Evolutionary conservation across 2,329 filamentous ascomycete species (phyloP).

Genomic region (Colletotrichum magnum): DNA sequence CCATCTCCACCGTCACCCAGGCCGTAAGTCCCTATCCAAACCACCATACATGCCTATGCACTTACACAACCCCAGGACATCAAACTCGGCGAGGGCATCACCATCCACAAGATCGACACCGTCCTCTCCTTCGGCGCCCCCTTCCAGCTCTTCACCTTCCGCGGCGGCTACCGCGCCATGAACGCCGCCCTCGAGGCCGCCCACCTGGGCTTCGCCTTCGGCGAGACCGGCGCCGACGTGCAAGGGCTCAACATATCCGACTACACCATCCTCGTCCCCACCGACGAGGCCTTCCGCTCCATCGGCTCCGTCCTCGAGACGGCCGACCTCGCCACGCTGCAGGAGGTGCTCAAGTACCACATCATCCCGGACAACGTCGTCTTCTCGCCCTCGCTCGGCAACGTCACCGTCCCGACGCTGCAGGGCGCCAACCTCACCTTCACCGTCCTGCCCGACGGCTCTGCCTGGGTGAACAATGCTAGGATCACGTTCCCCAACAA

Average conservation of each 20-base stretch:
- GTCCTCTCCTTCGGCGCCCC: conserved; percentile 48
- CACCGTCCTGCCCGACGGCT: conserved; percentile 48
- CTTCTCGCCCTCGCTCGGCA: conserved; percentile 47
- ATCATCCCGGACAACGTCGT: conserved; percentile 49
- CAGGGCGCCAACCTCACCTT: conserved; percentile 46
- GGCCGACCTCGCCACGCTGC: conserved; percentile 44
- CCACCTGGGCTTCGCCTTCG: conserved; percentile 45
- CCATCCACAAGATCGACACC: conserved; percentile 50
- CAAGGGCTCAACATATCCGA: conserved; percentile 55
- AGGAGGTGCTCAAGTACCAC: conserved; percentile 49
- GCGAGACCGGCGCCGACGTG: conserved; percentile 42
- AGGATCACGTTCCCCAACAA: conserved; percentile 49
- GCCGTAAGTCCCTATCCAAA: conserved; percentile 41
- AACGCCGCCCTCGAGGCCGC: conserved; percentile 49
- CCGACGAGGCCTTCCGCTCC: conserved; percentile 79
- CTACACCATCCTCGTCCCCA: conserved; percentile 86
- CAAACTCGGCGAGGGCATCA: conserved; percentile 46
- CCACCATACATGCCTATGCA: no score
- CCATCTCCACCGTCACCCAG: conserved; percentile 50
- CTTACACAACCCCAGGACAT: conserved; percentile 44
- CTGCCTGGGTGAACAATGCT: conserved; percentile 50
- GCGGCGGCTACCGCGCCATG: conserved; percentile 46
- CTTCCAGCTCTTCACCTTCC: conserved; percentile 48
- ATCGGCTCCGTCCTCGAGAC: conserved; percentile 48
- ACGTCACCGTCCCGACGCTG: conserved; percentile 45